Evolutionary conservation across 169 alveolate species (phyloP), one percentile per base, ranked within the genome.

Genomic region (Cystoisospora suis): DNA sequence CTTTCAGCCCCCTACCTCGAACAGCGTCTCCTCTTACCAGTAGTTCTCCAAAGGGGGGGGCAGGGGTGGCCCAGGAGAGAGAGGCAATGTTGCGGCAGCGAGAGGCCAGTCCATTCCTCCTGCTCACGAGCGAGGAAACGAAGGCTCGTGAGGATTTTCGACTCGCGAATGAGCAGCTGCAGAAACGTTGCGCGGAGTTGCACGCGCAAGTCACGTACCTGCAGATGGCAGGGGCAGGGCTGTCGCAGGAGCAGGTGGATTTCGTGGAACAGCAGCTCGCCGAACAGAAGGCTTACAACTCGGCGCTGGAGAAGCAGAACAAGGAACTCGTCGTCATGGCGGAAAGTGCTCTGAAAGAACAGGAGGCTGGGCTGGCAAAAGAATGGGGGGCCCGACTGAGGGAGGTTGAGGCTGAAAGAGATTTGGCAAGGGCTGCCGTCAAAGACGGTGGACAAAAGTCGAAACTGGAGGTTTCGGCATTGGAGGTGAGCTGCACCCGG

Each of bases 301-400:
- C 36, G 83, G 53, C 83, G 53, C 83, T 72, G 56, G 83, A 72
- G 83, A 15, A 34, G 17, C 83, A 72, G 53, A 72, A 72, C 56
- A 34, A 17, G 53, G 83, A 72, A 15, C 29, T 72, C 40, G 83
- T 40, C 20, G 83, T 17, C 38, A 40, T 40, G 53, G 83, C 83
- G 4, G 83, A 72, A 56, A 9, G 32, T n/a, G 83, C 83, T 5
- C 83, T 72, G 56, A 34, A 40, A 0, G 83, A 72, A 36, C 83
- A 72, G 27, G 32, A 38, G 32, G 56, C 23, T 20, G 83, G 34
- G 83, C 53, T 72, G 83, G 38, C 36, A 34, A 34, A 72, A 56
- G 83, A 72, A 17, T 72, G 53, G 56, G 53, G 32, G 29, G 53
- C 3, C 40, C 23, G 23, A 40, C 32, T 40, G 40, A 4, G 42